Evolutionary conservation across 164 flowering plant species (phyloP).

Genomic region (Sextonia rubra): DNA sequence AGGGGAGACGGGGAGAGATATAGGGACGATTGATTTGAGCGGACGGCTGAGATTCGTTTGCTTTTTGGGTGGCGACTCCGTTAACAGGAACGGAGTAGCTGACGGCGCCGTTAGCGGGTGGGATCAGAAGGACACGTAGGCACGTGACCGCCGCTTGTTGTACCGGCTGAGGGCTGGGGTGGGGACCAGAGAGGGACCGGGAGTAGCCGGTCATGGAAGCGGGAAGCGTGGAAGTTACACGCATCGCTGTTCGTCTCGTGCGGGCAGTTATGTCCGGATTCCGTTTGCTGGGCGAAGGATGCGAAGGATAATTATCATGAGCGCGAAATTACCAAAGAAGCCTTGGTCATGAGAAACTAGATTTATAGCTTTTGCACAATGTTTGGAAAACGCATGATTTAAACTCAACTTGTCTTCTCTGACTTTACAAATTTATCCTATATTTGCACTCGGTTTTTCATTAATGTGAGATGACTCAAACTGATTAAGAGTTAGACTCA

Average conservation of each 20-base stretch:
- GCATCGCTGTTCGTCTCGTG: slow-evolving; percentile 3
- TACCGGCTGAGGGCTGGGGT: background rate
- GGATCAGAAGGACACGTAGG: background rate
- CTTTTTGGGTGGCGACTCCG: slow-evolving; percentile 21
- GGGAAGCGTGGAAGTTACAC: background rate
- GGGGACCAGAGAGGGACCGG: background rate
- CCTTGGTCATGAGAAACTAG: background rate
- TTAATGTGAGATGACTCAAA: no score
- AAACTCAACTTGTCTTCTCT: no score
- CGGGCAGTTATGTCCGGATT: slow-evolving; percentile 2
- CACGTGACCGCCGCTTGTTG: background rate
- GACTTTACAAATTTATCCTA: no score
- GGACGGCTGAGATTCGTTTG: slow-evolving; percentile 16
- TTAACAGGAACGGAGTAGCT: slow-evolving; percentile 30
- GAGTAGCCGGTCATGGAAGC: background rate
- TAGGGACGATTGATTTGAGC: slow-evolving; percentile 7
- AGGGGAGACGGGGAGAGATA: slow-evolving; percentile 4
- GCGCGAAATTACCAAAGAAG: background rate
- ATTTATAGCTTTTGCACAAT: no score
- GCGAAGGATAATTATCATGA: slow-evolving; percentile 1
- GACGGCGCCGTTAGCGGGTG: slow-evolving; percentile 42
- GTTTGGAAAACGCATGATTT: no score
- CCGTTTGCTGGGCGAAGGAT: slow-evolving; percentile 8
- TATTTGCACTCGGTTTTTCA: no score
- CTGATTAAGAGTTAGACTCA: accelerated